Evolutionary conservation across 257 asterid genomes (phyloP), one percentile per base, ranked within the genome.

Genomic region (Cynanchum wilfordii): DNA sequence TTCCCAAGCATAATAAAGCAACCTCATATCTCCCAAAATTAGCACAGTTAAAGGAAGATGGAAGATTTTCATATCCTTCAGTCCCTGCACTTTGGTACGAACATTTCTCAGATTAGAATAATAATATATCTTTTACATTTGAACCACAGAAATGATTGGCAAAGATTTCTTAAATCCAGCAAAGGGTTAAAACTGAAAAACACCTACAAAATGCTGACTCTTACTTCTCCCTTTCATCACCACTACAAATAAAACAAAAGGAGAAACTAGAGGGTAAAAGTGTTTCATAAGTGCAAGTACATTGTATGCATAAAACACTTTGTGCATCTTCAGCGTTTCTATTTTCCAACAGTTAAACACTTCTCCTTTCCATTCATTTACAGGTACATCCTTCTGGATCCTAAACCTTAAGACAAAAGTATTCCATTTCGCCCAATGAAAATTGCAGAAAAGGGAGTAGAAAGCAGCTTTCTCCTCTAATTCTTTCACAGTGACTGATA

Each of bases 51-150:
- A 93, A 84, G 56, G 90, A 87, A 77, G 93, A 85, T 33, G 96
- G 85, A 75, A 73, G 83, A 79, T 71, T 77, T 67, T 91, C 97
- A 75, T 84, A 77, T 77, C 99, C 99, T 87, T 94, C 99, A 67
- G 88, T 92, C 96, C 99, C 99, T 91, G 99, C 99, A 94, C 99
- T 93, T 91, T 83, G 84, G 81, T 80, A 84, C 73, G 59, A 82
- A 81, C 70, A 78, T 56, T 63, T 74, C 79, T 67, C 87, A 83
- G 71, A 69, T 86, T 59, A 80, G 80, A 68, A 77, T 75, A 74
- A 7, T 3, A 8, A 27, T 38, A 79, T 36, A 57, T 20, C n/a
- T 47, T 45, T 33, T 33, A 60, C 62, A 70, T 10, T 8, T 16
- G 60, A 24, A 19, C 19, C 49, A 54, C 13, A n/a, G 57, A 19